These are phyloP conservation scores for Aspergillus versicolor DNA, from an alignment of 2,329 filamentous ascomycete genomes.

Conservation along the genomic window DNA sequence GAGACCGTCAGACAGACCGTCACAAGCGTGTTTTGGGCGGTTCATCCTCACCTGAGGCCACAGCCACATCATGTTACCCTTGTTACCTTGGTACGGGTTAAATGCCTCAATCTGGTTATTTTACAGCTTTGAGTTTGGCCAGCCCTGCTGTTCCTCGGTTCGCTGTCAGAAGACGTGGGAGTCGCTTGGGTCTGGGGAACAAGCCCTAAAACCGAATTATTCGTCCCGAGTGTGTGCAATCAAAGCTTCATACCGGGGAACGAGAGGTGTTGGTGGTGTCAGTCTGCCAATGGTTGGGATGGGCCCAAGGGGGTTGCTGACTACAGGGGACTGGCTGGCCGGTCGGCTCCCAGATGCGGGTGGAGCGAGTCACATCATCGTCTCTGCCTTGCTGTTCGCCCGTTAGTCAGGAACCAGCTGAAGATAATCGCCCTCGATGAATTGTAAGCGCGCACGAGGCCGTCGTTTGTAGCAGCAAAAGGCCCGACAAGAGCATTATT, in stretches of 20 bases:
- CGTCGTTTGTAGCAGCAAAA: not conserved
- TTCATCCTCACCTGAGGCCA: not conserved
- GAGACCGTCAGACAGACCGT: not conserved
- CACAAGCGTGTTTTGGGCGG: not conserved
- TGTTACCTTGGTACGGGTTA: not conserved
- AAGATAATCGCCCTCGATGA: constrained; percentile 7
- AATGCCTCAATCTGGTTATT: constrained; percentile 1
- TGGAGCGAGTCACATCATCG: constrained; percentile 19
- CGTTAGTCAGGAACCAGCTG: constrained; percentile 22
- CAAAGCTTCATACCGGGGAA: not conserved
- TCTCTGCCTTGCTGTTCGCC: constrained; percentile 12
- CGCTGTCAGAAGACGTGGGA: not conserved
- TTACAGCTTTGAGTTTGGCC: not conserved
- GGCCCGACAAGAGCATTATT: not conserved
- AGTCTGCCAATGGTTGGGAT: not conserved
- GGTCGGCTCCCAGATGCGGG: constrained; percentile 16
- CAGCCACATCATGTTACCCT: not conserved
- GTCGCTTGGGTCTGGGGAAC: not conserved
- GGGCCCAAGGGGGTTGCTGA: not conserved
- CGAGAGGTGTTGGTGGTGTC: not conserved
- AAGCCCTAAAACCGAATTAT: not conserved
- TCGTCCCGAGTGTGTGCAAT: not conserved
- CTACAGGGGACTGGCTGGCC: not conserved
- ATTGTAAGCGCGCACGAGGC: not conserved
- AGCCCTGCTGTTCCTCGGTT: not conserved